Evolutionary conservation across 164 flowering plant species (phyloP), one percentile per base, ranked within the genome.

Genomic region (Vitis rupestris): DNA sequence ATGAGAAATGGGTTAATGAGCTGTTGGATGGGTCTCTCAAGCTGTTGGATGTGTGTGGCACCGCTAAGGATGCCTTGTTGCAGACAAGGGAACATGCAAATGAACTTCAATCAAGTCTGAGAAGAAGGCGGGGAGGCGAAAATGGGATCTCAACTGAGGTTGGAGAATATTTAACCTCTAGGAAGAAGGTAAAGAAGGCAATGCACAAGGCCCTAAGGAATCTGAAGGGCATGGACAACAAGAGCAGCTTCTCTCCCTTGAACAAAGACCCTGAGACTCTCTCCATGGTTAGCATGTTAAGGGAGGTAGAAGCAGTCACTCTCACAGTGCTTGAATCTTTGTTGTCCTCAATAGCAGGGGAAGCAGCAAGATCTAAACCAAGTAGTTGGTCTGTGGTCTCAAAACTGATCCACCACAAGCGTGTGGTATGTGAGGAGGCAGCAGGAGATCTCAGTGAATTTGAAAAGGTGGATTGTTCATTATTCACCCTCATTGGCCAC

Each of bases 11-110:
- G 44, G 66, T 67, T 9, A 75, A 76, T 44, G 61, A 73, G 47
- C 10, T 68, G 3, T 47, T 81, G 23, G 78, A 81, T 67, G 79
- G 73, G 31, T 78, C 81, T 72, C 75, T 81, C n/a, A 72, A 69
- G 76, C 57, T 80, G 49, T 67, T 83, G 72, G 86, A 83, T 59
- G 58, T 70, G 2, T 80, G 78, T 49, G 53, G 55, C 54, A 59
- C 49, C 12, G 61, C 72, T 44, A 81, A 59, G 56, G 83, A 81
- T 74, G 75, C 75, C 37, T 29, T 79, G 65, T 64, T 67, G 52
- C 75, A 73, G 14, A 64, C 74, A 9, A 81, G 64, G 64, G 82
- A 80, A 70, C n/a, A 50, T 13, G 23, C 66, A 9, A 71, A 70
- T 23, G 74, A 79, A 8, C 69, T 79, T 47, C 77, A 74, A 31